These are phyloP conservation scores for Rostrohypoxylon terebratum DNA, from an alignment of 495 filamentous ascomycete species.

Conservation along the genomic window DNA sequence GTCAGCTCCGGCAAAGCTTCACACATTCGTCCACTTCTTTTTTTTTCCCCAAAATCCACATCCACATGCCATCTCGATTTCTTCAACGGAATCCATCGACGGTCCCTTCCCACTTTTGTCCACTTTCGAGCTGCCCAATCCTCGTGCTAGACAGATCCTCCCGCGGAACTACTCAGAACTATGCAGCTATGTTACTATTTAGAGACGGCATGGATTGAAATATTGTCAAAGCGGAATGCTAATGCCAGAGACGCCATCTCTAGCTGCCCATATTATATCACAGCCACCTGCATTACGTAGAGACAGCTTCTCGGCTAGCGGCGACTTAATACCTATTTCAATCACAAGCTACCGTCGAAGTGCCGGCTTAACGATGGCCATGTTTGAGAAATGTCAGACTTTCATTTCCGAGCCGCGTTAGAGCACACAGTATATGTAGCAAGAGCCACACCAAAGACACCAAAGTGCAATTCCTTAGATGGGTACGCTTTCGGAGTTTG, in stretches of 20 bases:
- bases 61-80: slow-evolving; percentile 18
- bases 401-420: slow-evolving; percentile 32
- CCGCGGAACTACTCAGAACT: slow-evolving; percentile 19
- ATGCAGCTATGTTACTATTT: neutral
- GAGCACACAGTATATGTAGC: neutral
- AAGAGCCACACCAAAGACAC: slow-evolving; percentile 7
- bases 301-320: slow-evolving; percentile 34
- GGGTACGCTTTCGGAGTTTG: slow-evolving; percentile 29
- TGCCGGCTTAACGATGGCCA: slow-evolving; percentile 18
- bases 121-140: neutral
- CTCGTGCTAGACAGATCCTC: slow-evolving; percentile 29
- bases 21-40: neutral
- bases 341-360: slow-evolving; percentile 35
- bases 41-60: no score
- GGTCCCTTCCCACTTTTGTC: neutral
- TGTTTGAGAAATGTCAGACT: slow-evolving; percentile 18
- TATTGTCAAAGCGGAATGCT: neutral
- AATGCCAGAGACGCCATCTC: slow-evolving; percentile 15
- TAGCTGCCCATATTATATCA: neutral
- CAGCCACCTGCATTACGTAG: neutral
- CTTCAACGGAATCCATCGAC: slow-evolving; percentile 7
- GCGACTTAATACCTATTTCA: slow-evolving; percentile 30
- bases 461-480: slow-evolving; percentile 11
- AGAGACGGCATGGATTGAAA: slow-evolving; percentile 12
- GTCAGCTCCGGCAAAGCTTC: slow-evolving; percentile 15